Percentiles rank a stretch among this genome's conserved stretches.
Conservation (phyloP, 2,329 filamentous ascomycete species). For the Zasmidium citrigriseum region DNA sequence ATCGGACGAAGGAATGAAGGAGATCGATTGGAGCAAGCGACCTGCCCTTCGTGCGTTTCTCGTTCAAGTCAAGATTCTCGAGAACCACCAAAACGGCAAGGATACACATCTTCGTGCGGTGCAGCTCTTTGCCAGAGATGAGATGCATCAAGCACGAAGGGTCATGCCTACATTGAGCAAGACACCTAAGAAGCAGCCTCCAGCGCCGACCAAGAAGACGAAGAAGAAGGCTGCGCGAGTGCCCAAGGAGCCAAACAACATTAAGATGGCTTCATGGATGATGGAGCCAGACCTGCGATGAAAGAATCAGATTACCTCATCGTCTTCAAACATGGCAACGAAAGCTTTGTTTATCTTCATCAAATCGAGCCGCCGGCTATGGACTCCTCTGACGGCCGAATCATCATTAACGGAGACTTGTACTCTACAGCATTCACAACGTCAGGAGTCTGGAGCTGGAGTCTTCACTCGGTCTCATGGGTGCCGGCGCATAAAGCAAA, state of each 20-base stretch:
- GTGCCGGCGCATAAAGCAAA: too few species aligned
- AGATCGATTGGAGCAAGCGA: constrained; percentile 57
- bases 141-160: constrained; percentile 23
- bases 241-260: constrained; percentile 29
- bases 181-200: constrained; percentile 13
- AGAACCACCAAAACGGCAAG: constrained; percentile 99
- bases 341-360: too few species aligned
- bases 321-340: too few species aligned
- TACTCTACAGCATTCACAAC: too few species aligned
- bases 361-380: too few species aligned
- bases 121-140: constrained; percentile 71
- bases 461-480: too few species aligned
- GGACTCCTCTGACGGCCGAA: too few species aligned
- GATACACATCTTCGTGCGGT: constrained; percentile 95
- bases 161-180: constrained; percentile 13
- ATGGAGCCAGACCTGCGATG: constrained; percentile 39
- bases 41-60: constrained; percentile 81
- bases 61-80: constrained; percentile 84
- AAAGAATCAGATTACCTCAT: too few species aligned
- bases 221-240: constrained; percentile 1
- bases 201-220: background rate
- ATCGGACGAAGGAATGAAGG: constrained; percentile 32
- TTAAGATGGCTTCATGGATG: constrained; percentile 37
- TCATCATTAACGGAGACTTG: too few species aligned
- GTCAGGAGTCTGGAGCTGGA: too few species aligned